Conservation (phyloP, 2,329 filamentous ascomycete genomes). For the Hymenoscyphus infarciens region DNA sequence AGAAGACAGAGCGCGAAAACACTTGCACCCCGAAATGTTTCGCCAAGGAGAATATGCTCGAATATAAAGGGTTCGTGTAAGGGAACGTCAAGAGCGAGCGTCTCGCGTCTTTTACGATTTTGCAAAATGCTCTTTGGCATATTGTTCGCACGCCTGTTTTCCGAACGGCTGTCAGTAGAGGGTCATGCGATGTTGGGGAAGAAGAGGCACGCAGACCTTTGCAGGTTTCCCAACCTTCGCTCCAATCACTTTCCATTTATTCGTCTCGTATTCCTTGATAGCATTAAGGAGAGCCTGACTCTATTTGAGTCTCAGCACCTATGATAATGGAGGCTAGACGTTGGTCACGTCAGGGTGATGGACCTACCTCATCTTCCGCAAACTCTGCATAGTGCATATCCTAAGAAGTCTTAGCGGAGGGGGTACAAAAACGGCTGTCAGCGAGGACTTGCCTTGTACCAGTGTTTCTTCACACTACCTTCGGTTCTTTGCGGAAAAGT, state of each 20-base stretch:
- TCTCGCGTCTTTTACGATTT: conserved; percentile 23
- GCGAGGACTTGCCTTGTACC: conserved; percentile 74
- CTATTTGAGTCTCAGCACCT: conserved; percentile 33
- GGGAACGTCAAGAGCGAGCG: neutral
- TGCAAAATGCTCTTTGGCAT: conserved; percentile 87
- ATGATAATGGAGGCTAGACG: conserved; percentile 4
- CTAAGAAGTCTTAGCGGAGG: conserved; percentile 42
- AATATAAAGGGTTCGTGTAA: neutral
- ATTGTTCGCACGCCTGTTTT: conserved; percentile 76
- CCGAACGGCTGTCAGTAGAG: neutral
- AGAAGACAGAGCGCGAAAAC: neutral
- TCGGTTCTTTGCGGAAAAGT: conserved; percentile 91
- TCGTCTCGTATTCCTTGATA: conserved; percentile 98
- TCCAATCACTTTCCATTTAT: conserved; percentile 97
- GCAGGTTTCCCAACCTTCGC: conserved; percentile 96
- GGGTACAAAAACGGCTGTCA: neutral
- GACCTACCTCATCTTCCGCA: conserved; percentile 84
- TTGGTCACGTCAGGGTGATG: conserved; percentile 7
- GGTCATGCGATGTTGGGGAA: neutral
- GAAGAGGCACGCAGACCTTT: conserved; percentile 57
- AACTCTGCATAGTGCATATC: conserved; percentile 99
- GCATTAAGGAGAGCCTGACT: conserved; percentile 71
- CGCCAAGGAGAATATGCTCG: conserved; percentile 3
- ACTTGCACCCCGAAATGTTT: conserved; percentile 5
- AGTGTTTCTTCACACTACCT: conserved; percentile 98